phyloP scores from a whole-genome alignment of 495 filamentous ascomycete genomes.

The Penicillium simplicissimum region DNA sequence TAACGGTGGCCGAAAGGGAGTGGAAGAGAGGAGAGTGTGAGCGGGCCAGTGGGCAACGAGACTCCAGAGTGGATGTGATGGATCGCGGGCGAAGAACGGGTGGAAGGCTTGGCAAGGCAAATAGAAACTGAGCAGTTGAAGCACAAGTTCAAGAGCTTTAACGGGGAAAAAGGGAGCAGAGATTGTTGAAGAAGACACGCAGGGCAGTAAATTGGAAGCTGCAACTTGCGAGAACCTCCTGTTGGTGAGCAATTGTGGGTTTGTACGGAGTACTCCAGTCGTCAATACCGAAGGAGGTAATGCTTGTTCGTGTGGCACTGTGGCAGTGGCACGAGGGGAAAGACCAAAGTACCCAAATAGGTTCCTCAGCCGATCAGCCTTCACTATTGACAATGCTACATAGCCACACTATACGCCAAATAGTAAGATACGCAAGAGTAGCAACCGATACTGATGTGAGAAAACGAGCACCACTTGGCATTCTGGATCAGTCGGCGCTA shows the following conservation, averaged over 20 bases:
- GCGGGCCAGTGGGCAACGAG: background rate
- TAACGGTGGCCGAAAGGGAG: slow-evolving; percentile 8
- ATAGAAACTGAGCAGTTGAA: too few species aligned
- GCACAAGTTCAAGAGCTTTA: background rate
- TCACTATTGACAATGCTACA: background rate
- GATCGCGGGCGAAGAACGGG: slow-evolving; percentile 3
- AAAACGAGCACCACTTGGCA: background rate
- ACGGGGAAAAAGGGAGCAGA: background rate
- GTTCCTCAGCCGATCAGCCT: background rate
- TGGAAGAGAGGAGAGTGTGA: slow-evolving; percentile 5
- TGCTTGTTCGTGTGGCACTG: too few species aligned
- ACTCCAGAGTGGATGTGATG: slow-evolving; percentile 10
- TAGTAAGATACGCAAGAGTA: too few species aligned
- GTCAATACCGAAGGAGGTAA: too few species aligned
- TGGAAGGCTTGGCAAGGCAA: slow-evolving; percentile 3
- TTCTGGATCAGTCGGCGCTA: too few species aligned
- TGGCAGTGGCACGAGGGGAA: background rate
- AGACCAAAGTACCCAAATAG: background rate
- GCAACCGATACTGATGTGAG: too few species aligned
- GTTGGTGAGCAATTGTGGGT: too few species aligned
- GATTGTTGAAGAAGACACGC: background rate
- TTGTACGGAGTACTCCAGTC: background rate
- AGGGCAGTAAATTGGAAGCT: background rate
- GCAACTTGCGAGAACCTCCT: too few species aligned
- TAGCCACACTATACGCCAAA: background rate